Percentiles rank a stretch among this genome's conserved stretches.
These are phyloP conservation scores for Circinella umbellata DNA, from an alignment of 371 early-diverging fungal species.

Conservation along the genomic window DNA sequence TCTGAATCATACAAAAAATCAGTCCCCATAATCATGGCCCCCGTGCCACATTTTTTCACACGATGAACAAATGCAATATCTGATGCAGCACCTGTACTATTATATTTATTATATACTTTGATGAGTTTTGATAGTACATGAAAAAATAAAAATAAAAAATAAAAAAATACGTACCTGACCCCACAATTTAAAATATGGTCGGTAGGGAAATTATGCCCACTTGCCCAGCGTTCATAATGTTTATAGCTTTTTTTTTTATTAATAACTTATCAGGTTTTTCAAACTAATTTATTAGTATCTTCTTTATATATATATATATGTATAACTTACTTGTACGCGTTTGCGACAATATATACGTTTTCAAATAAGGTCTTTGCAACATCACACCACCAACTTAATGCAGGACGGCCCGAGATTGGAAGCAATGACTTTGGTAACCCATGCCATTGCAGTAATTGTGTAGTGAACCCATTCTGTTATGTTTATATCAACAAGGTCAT, in stretches of 20 bases:
- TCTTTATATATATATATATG: background rate
- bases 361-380: conserved; percentile 24
- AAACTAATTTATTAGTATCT: background rate
- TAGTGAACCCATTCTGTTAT: background rate
- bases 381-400: conserved; percentile 47
- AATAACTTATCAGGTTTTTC: no score
- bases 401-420: conserved; percentile 49
- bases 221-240: conserved; percentile 53
- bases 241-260: conserved; percentile 38
- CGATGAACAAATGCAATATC: conserved; percentile 48
- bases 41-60: conserved; percentile 29
- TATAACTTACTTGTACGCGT: conserved; percentile 51
- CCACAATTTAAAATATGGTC: conserved; percentile 47
- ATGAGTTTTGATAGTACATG: background rate
- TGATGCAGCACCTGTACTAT: conserved; percentile 36
- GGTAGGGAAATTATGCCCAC: conserved; percentile 37
- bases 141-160: background rate
- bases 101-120: background rate
- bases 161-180: conserved; percentile 33
- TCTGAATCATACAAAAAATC: conserved; percentile 32
- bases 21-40: conserved; percentile 32
- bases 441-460: conserved; percentile 17
- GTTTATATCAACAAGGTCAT: background rate
- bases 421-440: conserved; percentile 48
- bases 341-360: conserved; percentile 41